Evolutionary conservation across 768 basidiomycete species (phyloP), one percentile per base, ranked within the genome.

Genomic region (Clitopilus passeckerianus): DNA sequence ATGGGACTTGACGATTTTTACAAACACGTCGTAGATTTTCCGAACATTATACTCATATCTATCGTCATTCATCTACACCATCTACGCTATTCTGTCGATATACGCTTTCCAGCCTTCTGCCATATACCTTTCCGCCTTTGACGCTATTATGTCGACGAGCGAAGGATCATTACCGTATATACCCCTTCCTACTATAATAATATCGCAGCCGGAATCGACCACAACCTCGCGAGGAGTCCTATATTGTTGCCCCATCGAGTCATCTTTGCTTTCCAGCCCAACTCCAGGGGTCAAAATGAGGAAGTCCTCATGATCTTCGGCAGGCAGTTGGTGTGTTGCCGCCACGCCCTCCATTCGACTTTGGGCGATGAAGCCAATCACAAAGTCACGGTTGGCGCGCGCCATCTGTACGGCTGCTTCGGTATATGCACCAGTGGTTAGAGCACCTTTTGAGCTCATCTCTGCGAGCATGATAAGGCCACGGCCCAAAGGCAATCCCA

Each of bases 151-250:
- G 10, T 75, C 74, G 1, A 80, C 73, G 35, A 80, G 72, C 30
- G 71, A 77, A 52, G 71, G 70, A 60, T 79, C 77, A 56, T 80
- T 79, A 18, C 91, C 93, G 71, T 97, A 95, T 37, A 99, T 88
- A 0, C 97, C 97, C 60, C 97, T 79, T 27, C 97, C 97, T 52
- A 99, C 97, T 60, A 99, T 98, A 69, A 98, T 98, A 20, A 98
- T 83, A 74, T 99, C 97, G 70, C 92, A 92, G 27, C 94, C 95
- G 50, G 82, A 83, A 50, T 89, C 85, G 16, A 83, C 68, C 27
- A 99, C 77, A 23, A 95, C 95, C 70, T 95, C 81, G 33, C 81
- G 74, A 1, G 97, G 97, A 3, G 95, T 94, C 58, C 93, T 80
- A 72, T 98, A 98, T 71, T 97, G 94, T 73, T 98, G 96, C 16